These are phyloP conservation scores for Exserohilum turcica DNA, from an alignment of 2,329 filamentous ascomycete species.

Conservation along the genomic window DNA sequence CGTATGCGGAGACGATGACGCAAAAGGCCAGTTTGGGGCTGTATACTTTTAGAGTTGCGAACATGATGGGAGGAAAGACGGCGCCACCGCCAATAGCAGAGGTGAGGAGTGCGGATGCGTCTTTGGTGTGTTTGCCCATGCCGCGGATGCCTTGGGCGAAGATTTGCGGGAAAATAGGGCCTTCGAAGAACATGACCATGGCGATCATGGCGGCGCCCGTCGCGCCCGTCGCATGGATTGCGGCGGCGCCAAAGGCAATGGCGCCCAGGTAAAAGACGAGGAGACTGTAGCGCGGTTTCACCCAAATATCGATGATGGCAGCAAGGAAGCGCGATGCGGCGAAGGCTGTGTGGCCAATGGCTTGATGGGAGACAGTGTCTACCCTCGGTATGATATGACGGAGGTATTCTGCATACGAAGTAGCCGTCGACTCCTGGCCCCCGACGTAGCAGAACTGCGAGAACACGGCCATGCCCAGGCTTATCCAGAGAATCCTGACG, in stretches of 20 bases:
- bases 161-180: conserved; percentile 63
- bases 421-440: conserved; percentile 62
- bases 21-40: conserved; percentile 57
- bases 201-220: conserved; percentile 55
- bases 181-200: conserved; percentile 64
- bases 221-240: conserved; percentile 52
- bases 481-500: conserved; percentile 61
- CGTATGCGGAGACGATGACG: conserved; percentile 59
- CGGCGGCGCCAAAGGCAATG: conserved; percentile 58
- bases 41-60: conserved; percentile 49
- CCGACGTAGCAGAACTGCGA: conserved; percentile 66
- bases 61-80: conserved; percentile 61
- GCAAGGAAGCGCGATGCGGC: conserved; percentile 63
- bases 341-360: conserved; percentile 63
- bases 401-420: conserved; percentile 55
- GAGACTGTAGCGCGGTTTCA: conserved; percentile 65
- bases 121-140: conserved; percentile 63
- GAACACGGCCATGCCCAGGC: conserved; percentile 60
- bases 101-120: conserved; percentile 59
- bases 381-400: conserved; percentile 45
- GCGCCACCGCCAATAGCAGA: conserved; percentile 61
- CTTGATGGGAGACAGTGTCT: conserved; percentile 52
- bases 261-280: conserved; percentile 59
- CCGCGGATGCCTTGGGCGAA: conserved; percentile 64
- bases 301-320: conserved; percentile 57